phyloP scores from a whole-genome alignment of 2,329 filamentous ascomycete species.

The Phaeosphaeriaceae sp. region DNA sequence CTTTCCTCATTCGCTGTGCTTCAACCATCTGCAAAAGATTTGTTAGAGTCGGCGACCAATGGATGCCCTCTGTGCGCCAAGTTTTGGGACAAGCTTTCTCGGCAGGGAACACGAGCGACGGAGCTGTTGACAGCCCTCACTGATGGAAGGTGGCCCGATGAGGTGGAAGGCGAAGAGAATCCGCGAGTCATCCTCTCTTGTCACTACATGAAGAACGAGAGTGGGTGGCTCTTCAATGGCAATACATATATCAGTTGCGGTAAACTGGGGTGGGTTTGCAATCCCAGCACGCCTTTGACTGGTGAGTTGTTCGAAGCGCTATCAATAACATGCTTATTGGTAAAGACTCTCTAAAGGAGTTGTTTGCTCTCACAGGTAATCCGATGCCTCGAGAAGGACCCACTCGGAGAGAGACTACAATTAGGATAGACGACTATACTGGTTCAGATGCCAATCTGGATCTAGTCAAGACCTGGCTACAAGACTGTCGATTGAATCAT shows the following conservation, averaged over 20 bases:
- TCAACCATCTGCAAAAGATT: not conserved
- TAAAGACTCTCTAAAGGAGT: not conserved
- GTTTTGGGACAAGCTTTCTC: not conserved
- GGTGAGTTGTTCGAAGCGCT: not conserved
- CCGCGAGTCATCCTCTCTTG: not conserved
- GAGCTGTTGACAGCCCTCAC: not conserved
- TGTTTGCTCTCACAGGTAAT: not conserved
- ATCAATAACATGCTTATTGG: not conserved
- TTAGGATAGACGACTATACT: not conserved
- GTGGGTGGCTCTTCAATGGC: not conserved
- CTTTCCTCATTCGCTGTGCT: not conserved
- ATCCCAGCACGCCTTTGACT: not conserved
- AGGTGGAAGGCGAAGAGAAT: not conserved
- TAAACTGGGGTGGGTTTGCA: not conserved
- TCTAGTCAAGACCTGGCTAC: not conserved
- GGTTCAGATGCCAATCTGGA: not conserved
- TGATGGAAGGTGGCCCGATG: not conserved
- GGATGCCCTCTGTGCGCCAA: not conserved
- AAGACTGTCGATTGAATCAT: not conserved
- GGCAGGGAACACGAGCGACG: not conserved
- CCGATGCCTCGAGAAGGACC: not conserved
- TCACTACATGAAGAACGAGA: not conserved
- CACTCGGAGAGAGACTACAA: not conserved
- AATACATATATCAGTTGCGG: not conserved
- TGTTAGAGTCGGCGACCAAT: not conserved